A percentile compares a stretch with the other conserved stretches of the same genome.
Conservation (phyloP, 2,329 filamentous ascomycete species). For the Corniculantispora saksenae region DNA sequence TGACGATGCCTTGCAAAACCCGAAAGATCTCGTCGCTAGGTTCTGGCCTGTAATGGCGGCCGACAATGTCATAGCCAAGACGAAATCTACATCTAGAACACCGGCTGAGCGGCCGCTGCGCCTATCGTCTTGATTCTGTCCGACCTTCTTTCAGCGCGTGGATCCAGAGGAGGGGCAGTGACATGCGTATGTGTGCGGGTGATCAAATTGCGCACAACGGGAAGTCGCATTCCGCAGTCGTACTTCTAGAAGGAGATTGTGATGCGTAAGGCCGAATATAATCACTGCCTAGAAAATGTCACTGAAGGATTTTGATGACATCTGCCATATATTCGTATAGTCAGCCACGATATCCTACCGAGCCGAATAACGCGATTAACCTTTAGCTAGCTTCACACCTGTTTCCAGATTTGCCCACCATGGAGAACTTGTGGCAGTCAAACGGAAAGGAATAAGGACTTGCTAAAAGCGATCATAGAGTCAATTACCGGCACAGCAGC, state of each 20-base stretch:
- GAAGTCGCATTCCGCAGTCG: neutral
- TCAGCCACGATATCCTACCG: too few relatives aligned
- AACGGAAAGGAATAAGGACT: too few relatives aligned
- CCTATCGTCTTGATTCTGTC: neutral
- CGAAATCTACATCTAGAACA: neutral
- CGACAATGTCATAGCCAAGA: slow-evolving; percentile 1
- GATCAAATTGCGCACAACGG: neutral
- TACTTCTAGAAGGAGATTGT: neutral
- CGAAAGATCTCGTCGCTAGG: neutral
- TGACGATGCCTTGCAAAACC: neutral
- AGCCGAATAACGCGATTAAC: too few relatives aligned
- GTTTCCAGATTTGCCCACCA: too few relatives aligned
- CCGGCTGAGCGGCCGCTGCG: neutral
- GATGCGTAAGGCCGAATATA: neutral
- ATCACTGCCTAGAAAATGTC: neutral
- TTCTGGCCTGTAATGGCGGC: neutral
- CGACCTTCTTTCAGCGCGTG: neutral
- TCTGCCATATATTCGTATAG: neutral
- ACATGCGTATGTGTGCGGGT: neutral
- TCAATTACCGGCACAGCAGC: neutral
- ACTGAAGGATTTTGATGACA: neutral
- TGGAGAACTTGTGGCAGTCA: too few relatives aligned
- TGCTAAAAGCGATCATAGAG: too few relatives aligned
- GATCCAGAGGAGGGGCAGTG: neutral
- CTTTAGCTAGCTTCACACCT: too few relatives aligned